Conservation (phyloP, 2,329 filamentous ascomycete species). For the Beauveria sp. region DNA sequence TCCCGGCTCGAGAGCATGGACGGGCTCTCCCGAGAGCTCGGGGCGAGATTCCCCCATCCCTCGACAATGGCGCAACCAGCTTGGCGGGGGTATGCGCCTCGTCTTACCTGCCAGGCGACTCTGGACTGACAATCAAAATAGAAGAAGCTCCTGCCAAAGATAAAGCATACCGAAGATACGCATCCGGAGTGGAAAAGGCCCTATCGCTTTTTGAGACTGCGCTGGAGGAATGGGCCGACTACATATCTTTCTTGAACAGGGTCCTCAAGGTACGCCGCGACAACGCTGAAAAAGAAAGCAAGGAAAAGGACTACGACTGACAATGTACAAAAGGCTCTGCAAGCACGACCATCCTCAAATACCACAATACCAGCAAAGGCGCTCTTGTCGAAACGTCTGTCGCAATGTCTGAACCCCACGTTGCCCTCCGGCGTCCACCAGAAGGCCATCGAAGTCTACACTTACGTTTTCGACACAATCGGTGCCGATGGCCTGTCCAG, state of each 20-base stretch:
- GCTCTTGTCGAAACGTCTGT: slow-evolving; percentile 78
- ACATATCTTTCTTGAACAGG: slow-evolving; percentile 91
- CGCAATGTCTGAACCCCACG: slow-evolving; percentile 90
- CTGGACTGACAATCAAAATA: slow-evolving; percentile 18
- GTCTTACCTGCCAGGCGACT: neutral
- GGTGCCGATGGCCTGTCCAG: slow-evolving; percentile 70
- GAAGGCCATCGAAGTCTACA: slow-evolving; percentile 91
- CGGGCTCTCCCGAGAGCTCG: slow-evolving; percentile 73
- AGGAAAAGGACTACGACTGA: slow-evolving; percentile 2
- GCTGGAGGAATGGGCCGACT: slow-evolving; percentile 98
- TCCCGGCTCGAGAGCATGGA: slow-evolving; percentile 46
- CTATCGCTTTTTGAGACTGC: slow-evolving; percentile 86
- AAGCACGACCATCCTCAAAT: slow-evolving; percentile 69
- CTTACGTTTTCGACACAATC: slow-evolving; percentile 79
- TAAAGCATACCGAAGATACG: slow-evolving; percentile 79
- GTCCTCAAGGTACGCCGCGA: slow-evolving; percentile 65
- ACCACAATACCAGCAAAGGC: slow-evolving; percentile 73
- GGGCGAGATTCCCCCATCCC: slow-evolving; percentile 69
- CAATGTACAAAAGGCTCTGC: slow-evolving; percentile 59
- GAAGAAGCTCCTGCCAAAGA: slow-evolving; percentile 53
- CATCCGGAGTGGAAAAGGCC: slow-evolving; percentile 76
- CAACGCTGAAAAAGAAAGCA: too few species aligned
- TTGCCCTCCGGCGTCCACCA: slow-evolving; percentile 95
- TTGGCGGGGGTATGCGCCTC: slow-evolving; percentile 61
- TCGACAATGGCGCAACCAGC: slow-evolving; percentile 69